phyloP scores from a whole-genome alignment of 768 basidiomycete genomes.

The Neoboletus brunneissimus region DNA sequence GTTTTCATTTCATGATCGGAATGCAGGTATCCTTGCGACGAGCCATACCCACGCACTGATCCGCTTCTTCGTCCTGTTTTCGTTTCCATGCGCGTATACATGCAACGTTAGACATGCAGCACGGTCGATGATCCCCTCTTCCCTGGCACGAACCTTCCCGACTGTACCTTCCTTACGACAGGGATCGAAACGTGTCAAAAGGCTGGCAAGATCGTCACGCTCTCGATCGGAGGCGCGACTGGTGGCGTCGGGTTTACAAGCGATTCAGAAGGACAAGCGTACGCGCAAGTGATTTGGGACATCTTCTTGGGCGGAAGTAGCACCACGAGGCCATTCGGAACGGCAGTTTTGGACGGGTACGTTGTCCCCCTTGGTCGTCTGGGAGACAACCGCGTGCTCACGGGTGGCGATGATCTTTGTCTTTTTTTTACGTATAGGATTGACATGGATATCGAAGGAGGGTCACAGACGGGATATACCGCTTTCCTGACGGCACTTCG shows the following conservation, averaged over 20 bases:
- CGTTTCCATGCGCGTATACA: not conserved
- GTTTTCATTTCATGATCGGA: not conserved
- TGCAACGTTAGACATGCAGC: conserved; percentile 54
- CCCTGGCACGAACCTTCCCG: conserved; percentile 57
- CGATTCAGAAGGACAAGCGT: conserved; percentile 53
- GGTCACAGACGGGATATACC: conserved; percentile 29
- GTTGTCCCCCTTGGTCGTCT: conserved; percentile 7
- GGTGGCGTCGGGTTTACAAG: conserved; percentile 60
- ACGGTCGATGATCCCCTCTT: conserved; percentile 53
- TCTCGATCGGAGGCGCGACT: conserved; percentile 60
- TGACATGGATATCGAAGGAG: conserved; percentile 51
- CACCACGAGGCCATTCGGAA: conserved; percentile 65
- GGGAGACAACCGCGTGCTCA: conserved; percentile 1
- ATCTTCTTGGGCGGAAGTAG: conserved; percentile 65
- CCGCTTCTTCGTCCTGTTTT: not conserved
- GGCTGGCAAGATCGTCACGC: conserved; percentile 58
- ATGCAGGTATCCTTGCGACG: not conserved
- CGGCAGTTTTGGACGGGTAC: conserved; percentile 70
- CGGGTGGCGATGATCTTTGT: not conserved
- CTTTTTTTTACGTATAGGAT: conserved; percentile 26
- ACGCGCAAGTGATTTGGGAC: conserved; percentile 66
- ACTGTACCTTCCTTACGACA: conserved; percentile 58
- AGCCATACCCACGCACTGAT: not conserved
- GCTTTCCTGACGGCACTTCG: conserved; percentile 31
- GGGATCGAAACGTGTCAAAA: conserved; percentile 66